These are phyloP conservation scores for Mucor irregularis DNA, from an alignment of 371 early-diverging fungal genomes.

Conservation along the genomic window DNA sequence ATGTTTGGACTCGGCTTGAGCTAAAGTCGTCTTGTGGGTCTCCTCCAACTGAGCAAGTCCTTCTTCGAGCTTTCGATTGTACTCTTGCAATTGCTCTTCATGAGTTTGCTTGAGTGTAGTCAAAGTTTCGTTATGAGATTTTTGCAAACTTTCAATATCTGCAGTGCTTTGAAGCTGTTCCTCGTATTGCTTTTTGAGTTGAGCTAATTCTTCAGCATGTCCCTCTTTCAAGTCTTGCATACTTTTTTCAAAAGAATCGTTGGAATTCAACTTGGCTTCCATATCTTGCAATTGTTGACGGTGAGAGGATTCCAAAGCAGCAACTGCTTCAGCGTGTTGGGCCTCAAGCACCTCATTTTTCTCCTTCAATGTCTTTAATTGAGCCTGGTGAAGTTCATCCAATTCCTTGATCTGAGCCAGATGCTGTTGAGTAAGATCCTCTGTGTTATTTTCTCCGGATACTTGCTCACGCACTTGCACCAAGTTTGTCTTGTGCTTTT, in stretches of 20 bases:
- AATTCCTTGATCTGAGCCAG: background rate
- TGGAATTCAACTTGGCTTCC: background rate
- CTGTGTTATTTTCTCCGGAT: no score
- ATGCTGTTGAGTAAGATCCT: no score
- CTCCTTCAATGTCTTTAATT: conserved; percentile 1
- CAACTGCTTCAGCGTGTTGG: background rate
- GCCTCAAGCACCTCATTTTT: background rate
- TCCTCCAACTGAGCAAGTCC: conserved; percentile 4
- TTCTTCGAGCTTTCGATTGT: background rate
- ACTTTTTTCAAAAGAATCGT: conserved; percentile 12
- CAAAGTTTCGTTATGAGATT: conserved; percentile 3
- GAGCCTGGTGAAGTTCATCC: background rate
- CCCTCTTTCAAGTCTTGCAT: conserved; percentile 22
- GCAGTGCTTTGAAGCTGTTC: conserved; percentile 14
- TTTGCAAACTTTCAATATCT: background rate
- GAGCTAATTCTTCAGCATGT: conserved; percentile 24
- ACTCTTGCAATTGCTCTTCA: background rate
- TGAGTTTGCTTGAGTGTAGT: conserved; percentile 21
- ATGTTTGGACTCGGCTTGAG: conserved; percentile 1
- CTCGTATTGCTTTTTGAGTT: conserved; percentile 14
- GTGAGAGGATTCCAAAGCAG: conserved; percentile 4
- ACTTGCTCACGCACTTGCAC: background rate
- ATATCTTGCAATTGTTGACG: conserved; percentile 2
- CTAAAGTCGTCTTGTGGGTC: background rate
- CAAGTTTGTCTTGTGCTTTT: conserved; percentile 7